A percentile compares a stretch with the other conserved stretches of the same genome.
phyloP scores from a whole-genome alignment of 1,284 basidiomycete genomes.

The Takashimella koratensis region DNA sequence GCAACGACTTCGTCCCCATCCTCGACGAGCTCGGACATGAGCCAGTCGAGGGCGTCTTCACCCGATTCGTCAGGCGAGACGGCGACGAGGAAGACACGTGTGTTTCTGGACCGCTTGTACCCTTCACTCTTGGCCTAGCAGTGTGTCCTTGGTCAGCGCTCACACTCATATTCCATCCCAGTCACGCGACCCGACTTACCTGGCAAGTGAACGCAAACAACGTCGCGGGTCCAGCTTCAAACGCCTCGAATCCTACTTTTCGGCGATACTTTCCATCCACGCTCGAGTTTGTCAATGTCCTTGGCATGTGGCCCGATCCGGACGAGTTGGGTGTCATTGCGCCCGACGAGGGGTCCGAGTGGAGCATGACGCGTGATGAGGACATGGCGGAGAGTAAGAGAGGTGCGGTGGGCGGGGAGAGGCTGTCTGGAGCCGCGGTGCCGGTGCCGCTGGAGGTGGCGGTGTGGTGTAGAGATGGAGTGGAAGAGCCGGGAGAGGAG shows the following conservation, averaged over 20 bases:
- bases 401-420: neutral
- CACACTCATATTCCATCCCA: neutral
- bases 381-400: neutral
- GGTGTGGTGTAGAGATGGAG: neutral
- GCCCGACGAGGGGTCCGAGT: neutral
- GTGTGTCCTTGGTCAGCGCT: neutral
- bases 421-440: neutral
- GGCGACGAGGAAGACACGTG: constrained; percentile 87
- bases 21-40: constrained; percentile 77
- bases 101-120: constrained; percentile 72
- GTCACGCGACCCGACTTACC: constrained; percentile 31
- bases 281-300: neutral
- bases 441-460: neutral
- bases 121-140: constrained; percentile 78
- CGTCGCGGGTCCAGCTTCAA: constrained; percentile 58
- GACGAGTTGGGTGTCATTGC: neutral
- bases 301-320: neutral
- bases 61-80: constrained; percentile 86
- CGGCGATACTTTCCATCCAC: constrained; percentile 60
- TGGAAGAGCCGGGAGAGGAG: neutral
- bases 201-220: constrained; percentile 52
- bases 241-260: constrained; percentile 85
- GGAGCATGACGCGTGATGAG: neutral
- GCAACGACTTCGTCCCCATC: constrained; percentile 94
- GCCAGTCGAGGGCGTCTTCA: constrained; percentile 79